Conservation (phyloP, 2,329 filamentous ascomycete species). For the Neonectria coccinea region DNA sequence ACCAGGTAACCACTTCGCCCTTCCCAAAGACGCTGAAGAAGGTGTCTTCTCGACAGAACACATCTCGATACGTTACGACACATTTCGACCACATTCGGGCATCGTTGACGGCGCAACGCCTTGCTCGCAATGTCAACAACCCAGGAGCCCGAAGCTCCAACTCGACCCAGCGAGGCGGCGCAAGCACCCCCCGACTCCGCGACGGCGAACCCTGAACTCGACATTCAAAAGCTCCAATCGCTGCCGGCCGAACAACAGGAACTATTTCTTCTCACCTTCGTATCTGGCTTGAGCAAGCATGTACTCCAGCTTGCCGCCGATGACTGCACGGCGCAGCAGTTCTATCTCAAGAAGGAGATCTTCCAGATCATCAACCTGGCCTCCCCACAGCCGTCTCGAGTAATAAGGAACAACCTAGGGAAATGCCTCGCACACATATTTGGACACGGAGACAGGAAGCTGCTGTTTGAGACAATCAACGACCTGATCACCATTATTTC, state of each 20-base stretch:
- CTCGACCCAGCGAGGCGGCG: conserved; percentile 45
- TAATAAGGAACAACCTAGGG: conserved; percentile 90
- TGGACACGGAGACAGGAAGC: conserved; percentile 85
- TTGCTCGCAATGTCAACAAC: conserved; percentile 52
- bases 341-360: conserved; percentile 92
- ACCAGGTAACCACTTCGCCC: conserved; percentile 34
- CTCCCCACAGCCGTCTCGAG: conserved; percentile 84
- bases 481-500: conserved; percentile 82
- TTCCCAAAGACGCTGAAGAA: conserved; percentile 15
- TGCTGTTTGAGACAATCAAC: conserved; percentile 94
- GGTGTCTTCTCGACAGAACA: conserved; percentile 26
- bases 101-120: conserved; percentile 37
- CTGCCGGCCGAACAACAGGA: conserved; percentile 96
- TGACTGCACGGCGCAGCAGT: conserved; percentile 87
- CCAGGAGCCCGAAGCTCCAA: conserved; percentile 52
- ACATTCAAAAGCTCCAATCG: conserved; percentile 87
- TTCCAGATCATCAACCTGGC: conserved; percentile 92
- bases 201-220: conserved; percentile 79
- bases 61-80: conserved; percentile 26
- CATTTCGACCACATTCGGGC: conserved; percentile 20
- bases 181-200: conserved; percentile 53
- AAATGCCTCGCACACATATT: conserved; percentile 87
- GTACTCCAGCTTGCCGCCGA: conserved; percentile 80
- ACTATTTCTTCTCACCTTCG: conserved; percentile 90
- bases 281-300: conserved; percentile 84